Evolutionary conservation across 345 rosid genomes (phyloP), one percentile per base, ranked within the genome.

Genomic region (Eucalyptus pauciflora): DNA sequence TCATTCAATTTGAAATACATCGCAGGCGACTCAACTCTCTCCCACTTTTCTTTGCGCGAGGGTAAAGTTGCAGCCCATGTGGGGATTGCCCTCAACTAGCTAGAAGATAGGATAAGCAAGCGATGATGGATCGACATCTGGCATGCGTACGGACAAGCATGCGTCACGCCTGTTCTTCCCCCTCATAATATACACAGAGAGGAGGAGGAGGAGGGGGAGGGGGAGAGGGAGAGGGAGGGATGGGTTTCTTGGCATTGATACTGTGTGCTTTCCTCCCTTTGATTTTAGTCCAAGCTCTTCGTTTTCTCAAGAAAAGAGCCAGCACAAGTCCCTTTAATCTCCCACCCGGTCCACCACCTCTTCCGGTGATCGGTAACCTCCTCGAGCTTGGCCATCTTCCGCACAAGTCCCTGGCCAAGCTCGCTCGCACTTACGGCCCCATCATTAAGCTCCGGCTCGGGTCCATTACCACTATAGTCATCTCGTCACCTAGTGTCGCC

Each of bases 351-450:
- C 94, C 94, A 50, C 76, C 41, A 10, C 86, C 92, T 1, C 71
- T 93, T 14, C 94, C 93, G 14, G 87, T 92, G 79, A 87, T 94
- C 25, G 94, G 95, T 18, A 94, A 92, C 89, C 92, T 94, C 89
- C 90, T 92, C 18, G 85, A 76, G 12, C 87, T 94, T 33, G 93
- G 94, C 51, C 85, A 79, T 37, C 91, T 89, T 10, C 90, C 94
- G 48, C 94, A 93, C 79, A 85, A 33, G 71, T 88, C 92, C 85
- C 89, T 94, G 16, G 90, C 91, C 33, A 25, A 90, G 46, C 90
- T 95, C 54, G 90, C 95, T 48, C 88, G 91, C 88, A 90, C 87
- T 4, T 86, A 90, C 87, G 95, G 95, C 85, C 94, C 93, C 29
- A 83, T 94, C 64, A 94, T 93, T 91, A 90, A 89, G 8, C 46